Base-by-base conservation (phyloP, 192 early-diverging fungal genomes). In the Kickxella alabastrina region DNA sequence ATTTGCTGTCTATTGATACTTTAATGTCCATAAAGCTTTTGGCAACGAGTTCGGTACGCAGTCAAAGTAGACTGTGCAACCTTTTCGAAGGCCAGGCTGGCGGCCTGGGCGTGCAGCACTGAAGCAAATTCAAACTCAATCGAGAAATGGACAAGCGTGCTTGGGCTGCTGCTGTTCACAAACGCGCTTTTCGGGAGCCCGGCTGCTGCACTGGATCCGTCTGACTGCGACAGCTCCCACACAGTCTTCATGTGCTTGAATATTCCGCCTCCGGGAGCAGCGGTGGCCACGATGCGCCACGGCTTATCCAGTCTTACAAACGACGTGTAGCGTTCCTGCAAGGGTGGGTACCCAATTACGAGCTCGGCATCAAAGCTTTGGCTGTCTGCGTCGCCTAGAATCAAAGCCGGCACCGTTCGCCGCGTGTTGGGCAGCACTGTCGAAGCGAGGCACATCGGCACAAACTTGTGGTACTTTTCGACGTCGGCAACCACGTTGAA, bases 121-220 rank as follows among this genome's bases (percentile, higher is more conserved):
- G 85, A 89, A 25, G 81, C 65, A 75, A 96, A 93, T 67, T 93
- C 85, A 58, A 92, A 96, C 19, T 74, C 68, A 21, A 92, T 87
- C 27, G 70, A 45, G 60, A 92, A 95, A 52, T 84, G 79, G 17
- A 96, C 80, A 43, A 63, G 57, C 17, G 63, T 60, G 14, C 41
- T 31, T 4, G 28, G n/a, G 7, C 36, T 2, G 15, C 27, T 5
- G 10, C 22, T 3, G 19, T 1, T 28, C 10, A 56, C 10, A 43
- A 61, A 52, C 19, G 57, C 38, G 19, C 34, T 57, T n/a, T n/a
- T n/a, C n/a, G n/a, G n/a, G n/a, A n/a, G n/a, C n/a, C n/a, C n/a
- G 7, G 29, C 19, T 9, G 46, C 40, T 5, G 42, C 43, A 9
- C 50, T 43, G 7, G 27, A n/a, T 18, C 34, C 10, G 19, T 10